Base-by-base conservation (phyloP, 768 basidiomycete species). In the Termitomyces bulborhizus region DNA sequence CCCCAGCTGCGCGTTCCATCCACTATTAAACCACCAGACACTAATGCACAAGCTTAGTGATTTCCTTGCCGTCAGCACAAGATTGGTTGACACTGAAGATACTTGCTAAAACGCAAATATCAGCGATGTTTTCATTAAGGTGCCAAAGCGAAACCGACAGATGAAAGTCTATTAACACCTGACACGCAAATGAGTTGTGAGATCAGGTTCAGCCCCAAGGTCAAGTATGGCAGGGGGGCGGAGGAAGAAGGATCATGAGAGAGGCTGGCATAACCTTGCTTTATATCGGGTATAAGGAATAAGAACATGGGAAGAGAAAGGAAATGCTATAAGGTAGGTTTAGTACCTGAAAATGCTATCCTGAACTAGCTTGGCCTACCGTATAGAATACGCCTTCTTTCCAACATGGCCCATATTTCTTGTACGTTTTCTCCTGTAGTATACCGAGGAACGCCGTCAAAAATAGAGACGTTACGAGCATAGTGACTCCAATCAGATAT, bases 361-460 rank as follows among this genome's bases (percentile, higher is more conserved):
- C 16, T 27, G 26, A 24, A 11, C 29, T 29, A 47, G 26, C 32
- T 32, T 55, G 43, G 57, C 78, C 46, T 64, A 92, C 90, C 32
- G 85, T 88, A 66, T 93, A 94, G 64, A 94, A 93, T 3, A 93
- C 76, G 3, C 84, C 85, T 68, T 93, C 92, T 62, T 79, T 82
- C 92, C 92, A 94, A 59, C 78, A 82, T 0, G 85, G 85, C 0
- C 90, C 90, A 60, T 90, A 90, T 43, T 69, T 75, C 52, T 68
- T 74, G 66, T 88, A 94, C 7, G 89, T 91, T 52, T 73, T 74
- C 65, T 93, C 90, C 74, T 93, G 90, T 37, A 89, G 71, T 26
- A 88, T 65, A 1, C 92, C 92, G 42, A 90, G 76, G 5, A 82
- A 67, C 0, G 83, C 87, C 0, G 85, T 84, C 51, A 88, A 76